Base-by-base conservation (phyloP, 1,284 basidiomycete genomes). In the Leccinum colubrinum region DNA sequence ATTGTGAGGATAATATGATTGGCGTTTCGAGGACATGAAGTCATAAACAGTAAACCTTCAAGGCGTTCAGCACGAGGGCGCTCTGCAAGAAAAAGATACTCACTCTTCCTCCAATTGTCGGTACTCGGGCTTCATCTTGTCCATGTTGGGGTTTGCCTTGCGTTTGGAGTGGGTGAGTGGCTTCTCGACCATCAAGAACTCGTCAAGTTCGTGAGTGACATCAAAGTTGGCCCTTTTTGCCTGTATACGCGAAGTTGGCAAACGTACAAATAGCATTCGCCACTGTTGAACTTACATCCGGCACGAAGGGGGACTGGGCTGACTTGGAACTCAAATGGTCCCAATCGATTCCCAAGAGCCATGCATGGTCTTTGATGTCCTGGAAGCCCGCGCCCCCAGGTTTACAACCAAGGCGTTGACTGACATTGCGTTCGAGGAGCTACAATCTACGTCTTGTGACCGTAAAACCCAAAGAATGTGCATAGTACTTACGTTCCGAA, bases 161-260 rank as follows among this genome's bases (percentile, higher is more conserved):
- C 96, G 86, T 76, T 95, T 97, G 59, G 91, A 85, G 66, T 96
- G 95, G 65, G 95, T 97, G 53, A 98, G 79, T 25, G 96, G 96
- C 76, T 98, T 98, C 78, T 98, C 96, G 64, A 96, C 96, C 80
- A 98, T 86, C 70, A 98, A 76, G 71, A 98, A 89, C 77, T 98
- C 97, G 73, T 99, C 96, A 6, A 98, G 83, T 78, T 98, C 97
- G 74, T 98, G 95, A 41, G 94, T 90, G 33, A 97, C 93, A 71
- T 99, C 97, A 76, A 99, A 99, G 77, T 98, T 98, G 35, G 95
- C 93, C 75, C 91, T 91, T 74, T 95, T 95, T 73, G 89, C 87
- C 93, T 97, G 71, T 25, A 63, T 55, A 14, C 8, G 59, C 62
- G 51, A 30, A 58, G 58, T 72, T 53, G 70, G 64, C 15, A 60